Conservation (phyloP, 306 rosid genomes). For the Begonia loranthoides region DNA sequence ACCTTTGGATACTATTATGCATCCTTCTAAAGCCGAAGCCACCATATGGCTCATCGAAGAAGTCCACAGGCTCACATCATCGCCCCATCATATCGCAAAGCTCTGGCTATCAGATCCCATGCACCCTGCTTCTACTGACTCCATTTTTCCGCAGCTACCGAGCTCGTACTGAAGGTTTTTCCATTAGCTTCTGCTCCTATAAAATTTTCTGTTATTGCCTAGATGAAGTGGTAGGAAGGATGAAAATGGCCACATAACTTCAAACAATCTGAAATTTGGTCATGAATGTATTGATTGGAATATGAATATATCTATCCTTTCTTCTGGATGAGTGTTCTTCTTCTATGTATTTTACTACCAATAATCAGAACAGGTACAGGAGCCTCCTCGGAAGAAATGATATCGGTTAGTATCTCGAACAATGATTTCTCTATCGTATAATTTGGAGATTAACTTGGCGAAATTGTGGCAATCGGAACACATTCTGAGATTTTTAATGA, state of each 20-base stretch:
- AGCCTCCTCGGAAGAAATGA: constrained; percentile 48
- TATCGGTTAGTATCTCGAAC: constrained; percentile 60
- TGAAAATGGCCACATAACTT: no score
- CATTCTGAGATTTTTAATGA: constrained; percentile 61
- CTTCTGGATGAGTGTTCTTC: no score
- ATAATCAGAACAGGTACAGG: constrained; percentile 56
- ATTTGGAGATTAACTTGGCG: constrained; percentile 44
- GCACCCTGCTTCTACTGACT: constrained; percentile 54
- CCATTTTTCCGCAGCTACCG: constrained; percentile 50
- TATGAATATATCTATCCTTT: no score
- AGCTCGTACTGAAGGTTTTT: constrained; percentile 16
- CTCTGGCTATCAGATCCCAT: constrained; percentile 61
- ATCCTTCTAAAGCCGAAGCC: constrained; percentile 87
- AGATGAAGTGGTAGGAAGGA: no score
- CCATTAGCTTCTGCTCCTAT: constrained; percentile 10
- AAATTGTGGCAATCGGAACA: constrained; percentile 75
- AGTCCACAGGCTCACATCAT: constrained; percentile 73
- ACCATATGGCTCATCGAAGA: constrained; percentile 78
- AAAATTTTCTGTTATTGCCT: constrained; percentile 4
- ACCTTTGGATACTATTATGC: constrained; percentile 59
- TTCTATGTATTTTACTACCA: constrained; percentile 26
- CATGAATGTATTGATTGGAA: no score
- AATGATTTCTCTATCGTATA: constrained; percentile 43
- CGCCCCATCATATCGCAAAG: constrained; percentile 50
- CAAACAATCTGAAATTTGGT: no score